Conservation (phyloP, 2,329 filamentous ascomycete genomes). For the Fusarium lyarnte region DNA sequence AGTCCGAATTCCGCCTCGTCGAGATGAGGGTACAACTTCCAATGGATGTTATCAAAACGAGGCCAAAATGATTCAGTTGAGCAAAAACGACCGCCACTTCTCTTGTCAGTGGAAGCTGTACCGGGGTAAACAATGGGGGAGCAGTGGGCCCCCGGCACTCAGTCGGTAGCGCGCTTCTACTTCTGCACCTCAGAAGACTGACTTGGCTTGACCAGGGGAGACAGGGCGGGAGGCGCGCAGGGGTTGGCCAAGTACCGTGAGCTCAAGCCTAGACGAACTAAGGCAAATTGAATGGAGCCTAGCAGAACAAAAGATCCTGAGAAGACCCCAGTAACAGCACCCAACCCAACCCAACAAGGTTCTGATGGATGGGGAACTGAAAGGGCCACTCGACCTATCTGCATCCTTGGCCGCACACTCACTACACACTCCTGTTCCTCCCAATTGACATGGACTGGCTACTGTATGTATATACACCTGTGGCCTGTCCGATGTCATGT, state of each 20-base stretch:
- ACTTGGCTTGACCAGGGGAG: constrained; percentile 19
- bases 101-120: constrained; percentile 18
- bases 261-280: constrained; percentile 14
- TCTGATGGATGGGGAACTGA: constrained; percentile 11
- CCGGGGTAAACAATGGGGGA: constrained; percentile 27
- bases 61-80: constrained; percentile 20
- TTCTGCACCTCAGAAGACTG: constrained; percentile 21
- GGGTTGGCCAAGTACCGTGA: constrained; percentile 35
- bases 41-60: constrained; percentile 5
- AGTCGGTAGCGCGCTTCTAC: constrained; percentile 35
- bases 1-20: neutral
- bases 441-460: neutral
- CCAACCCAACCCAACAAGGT: constrained; percentile 19
- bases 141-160: constrained; percentile 37
- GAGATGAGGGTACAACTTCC: constrained; percentile 9
- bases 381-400: neutral
- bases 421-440: neutral
- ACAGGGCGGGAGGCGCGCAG: constrained; percentile 34
- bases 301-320: constrained; percentile 34
- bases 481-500: neutral
- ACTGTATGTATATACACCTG: neutral
- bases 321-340: constrained; percentile 1
- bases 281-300: constrained; percentile 26
- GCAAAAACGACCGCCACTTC: constrained; percentile 9
- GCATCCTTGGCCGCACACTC: neutral